Base-by-base conservation (phyloP, 257 asterid genomes). In the Verbena officinalis region DNA sequence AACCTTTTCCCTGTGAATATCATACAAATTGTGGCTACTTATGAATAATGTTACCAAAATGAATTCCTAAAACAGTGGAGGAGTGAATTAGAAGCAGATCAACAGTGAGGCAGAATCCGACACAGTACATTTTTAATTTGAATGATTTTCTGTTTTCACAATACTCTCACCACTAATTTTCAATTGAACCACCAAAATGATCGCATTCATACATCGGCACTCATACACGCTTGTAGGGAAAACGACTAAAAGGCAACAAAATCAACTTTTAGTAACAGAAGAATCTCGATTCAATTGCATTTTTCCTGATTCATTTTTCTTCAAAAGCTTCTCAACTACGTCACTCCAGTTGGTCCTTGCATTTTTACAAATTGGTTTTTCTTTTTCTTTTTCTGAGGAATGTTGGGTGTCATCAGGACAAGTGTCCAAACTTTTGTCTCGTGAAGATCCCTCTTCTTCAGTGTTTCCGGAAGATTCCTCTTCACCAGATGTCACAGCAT, bases 271-370 rank as follows among this genome's bases (percentile, higher is more conserved):
- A 13, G 69, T 13, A 56, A 52, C 53, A 20, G 77, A 27, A 21
- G 50, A 43, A 17, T 78, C 84, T 65, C 65, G 72, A 43, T 83
- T 78, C 52, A 87, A 45, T 31, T 43, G 53, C 71, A 81, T 31
- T 49, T 75, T 40, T 50, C 89, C 85, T 0, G 86, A 79, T 62
- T 80, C 92, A 4, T 79, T 67, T 78, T 65, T 83, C 65, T 67
- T 56, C 74, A 82, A 84, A 30, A 93, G 90, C 80, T 67, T 87
- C 77, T 76, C 79, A 19, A 78, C 85, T 24, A 86, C 72, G 16
- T 80, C 86, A 12, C 86, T 72, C 99, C 97, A 93, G 72, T 84
- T 90, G 59, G 96, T 77, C 68, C 67, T 78, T 33, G 86, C 71
- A 63, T 69, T 70, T 7, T 73, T 63, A 22, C 73, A 16, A 31